Percentiles rank a stretch among this genome's conserved stretches.
Conservation (phyloP, 177 flowering plant genomes). For the Tripterygium wilfordii region DNA sequence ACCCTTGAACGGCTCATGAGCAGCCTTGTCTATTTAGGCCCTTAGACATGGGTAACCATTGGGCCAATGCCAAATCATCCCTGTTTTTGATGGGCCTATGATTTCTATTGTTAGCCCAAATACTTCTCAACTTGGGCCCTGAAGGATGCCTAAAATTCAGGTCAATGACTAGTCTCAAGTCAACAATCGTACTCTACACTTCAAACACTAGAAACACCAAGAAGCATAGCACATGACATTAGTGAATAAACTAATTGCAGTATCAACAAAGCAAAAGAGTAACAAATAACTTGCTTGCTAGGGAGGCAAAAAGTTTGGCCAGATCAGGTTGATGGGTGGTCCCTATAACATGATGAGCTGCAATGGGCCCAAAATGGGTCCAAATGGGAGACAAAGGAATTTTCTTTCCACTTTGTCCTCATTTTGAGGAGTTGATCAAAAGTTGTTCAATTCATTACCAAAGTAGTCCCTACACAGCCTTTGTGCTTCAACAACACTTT, state of each 20-base stretch:
- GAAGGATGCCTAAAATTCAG: background rate
- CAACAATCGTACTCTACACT: background rate
- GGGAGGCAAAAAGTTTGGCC: background rate
- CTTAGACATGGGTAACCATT: too few relatives aligned
- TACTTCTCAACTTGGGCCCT: too few relatives aligned
- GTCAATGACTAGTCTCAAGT: background rate
- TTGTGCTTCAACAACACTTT: conserved; percentile 16
- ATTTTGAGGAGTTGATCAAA: conserved; percentile 12
- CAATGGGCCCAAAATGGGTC: conserved; percentile 16
- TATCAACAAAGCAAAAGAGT: background rate
- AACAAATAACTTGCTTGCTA: background rate
- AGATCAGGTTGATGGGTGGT: background rate
- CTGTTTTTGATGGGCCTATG: too few relatives aligned
- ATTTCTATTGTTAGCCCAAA: too few relatives aligned
- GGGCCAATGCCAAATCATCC: too few relatives aligned
- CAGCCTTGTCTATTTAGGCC: too few relatives aligned
- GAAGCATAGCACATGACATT: background rate
- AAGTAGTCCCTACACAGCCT: conserved; percentile 5
- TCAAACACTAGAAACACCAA: background rate
- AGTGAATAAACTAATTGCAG: too few relatives aligned
- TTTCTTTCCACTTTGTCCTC: conserved; percentile 10
- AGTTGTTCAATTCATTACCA: background rate
- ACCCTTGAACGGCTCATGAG: too few relatives aligned
- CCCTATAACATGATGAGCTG: conserved; percentile 7
- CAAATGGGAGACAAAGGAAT: conserved; percentile 27